Conservation (phyloP, 805 yeast genomes). For the Geotrichum ghanense region DNA sequence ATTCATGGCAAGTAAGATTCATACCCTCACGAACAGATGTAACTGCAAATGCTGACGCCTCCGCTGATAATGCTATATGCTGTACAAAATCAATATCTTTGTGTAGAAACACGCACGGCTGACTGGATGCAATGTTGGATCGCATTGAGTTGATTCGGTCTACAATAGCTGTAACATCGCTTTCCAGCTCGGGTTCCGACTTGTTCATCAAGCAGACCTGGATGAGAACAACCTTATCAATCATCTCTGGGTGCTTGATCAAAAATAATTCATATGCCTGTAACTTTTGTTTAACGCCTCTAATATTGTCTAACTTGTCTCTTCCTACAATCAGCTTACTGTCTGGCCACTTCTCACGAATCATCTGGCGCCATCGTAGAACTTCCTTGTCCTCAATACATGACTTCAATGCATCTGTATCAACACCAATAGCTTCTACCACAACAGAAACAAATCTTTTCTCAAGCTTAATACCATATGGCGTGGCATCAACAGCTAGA, state of each 20-base stretch:
- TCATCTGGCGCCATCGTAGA: constrained; percentile 51
- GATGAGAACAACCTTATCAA: constrained; percentile 60
- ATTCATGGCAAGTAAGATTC: constrained; percentile 94
- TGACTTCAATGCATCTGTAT: constrained; percentile 33
- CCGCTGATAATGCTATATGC: constrained; percentile 73
- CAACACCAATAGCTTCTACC: constrained; percentile 31
- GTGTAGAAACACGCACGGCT: constrained; percentile 78
- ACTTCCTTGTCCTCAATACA: constrained; percentile 41
- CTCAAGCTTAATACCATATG: constrained; percentile 34
- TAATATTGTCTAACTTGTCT: constrained; percentile 75
- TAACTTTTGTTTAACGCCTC: constrained; percentile 82
- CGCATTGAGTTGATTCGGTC: constrained; percentile 77
- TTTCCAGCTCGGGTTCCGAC: constrained; percentile 49
- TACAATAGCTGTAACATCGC: constrained; percentile 63
- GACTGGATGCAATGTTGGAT: constrained; percentile 56
- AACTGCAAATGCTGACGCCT: constrained; percentile 81
- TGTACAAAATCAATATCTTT: constrained; percentile 86
- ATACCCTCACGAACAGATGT: constrained; percentile 93
- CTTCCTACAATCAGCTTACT: constrained; percentile 65
- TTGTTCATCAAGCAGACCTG: constrained; percentile 65
- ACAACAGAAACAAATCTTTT: constrained; percentile 27
- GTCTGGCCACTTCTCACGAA: constrained; percentile 66
- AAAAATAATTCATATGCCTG: constrained; percentile 78
- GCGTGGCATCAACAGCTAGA: constrained; percentile 72
- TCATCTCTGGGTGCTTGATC: constrained; percentile 55